These are phyloP conservation scores for Styphnolobium japonicum DNA, from an alignment of 306 rosid species.

Conservation along the genomic window DNA sequence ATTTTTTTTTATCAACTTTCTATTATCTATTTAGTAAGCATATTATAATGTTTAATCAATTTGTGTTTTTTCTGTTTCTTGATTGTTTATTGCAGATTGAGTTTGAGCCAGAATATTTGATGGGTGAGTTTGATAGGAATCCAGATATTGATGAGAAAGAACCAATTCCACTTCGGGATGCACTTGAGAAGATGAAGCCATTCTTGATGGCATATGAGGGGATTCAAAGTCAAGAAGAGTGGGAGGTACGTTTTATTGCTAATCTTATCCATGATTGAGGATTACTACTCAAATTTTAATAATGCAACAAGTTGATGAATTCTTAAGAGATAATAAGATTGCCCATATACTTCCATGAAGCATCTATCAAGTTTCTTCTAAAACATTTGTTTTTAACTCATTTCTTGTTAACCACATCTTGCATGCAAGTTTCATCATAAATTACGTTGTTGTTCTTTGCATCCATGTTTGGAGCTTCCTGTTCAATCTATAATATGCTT, in stretches of 20 bases:
- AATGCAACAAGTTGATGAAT: neutral
- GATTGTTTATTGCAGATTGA: constrained; percentile 65
- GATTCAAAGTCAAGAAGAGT: constrained; percentile 85
- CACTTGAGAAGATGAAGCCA: constrained; percentile 91
- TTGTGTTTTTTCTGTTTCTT: neutral
- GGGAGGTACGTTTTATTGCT: constrained; percentile 71
- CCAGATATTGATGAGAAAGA: constrained; percentile 91
- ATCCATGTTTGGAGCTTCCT: neutral
- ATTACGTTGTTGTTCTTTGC: neutral
- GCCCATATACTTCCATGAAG: neutral
- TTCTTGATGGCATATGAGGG: constrained; percentile 90
- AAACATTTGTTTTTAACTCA: neutral
- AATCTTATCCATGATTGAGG: neutral
- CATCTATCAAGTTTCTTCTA: neutral
- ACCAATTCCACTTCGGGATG: constrained; percentile 78
- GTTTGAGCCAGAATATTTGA: constrained; percentile 79
- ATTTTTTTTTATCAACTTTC: neutral
- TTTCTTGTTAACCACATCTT: neutral
- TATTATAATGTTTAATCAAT: constrained; percentile 3
- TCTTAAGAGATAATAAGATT: neutral
- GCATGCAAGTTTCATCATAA: neutral
- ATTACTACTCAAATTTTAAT: constrained; percentile 3
- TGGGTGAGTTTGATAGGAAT: constrained; percentile 79
- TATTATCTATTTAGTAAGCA: neutral
- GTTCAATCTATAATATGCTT: neutral